Evolutionary conservation across 768 basidiomycete species (phyloP), one percentile per base, ranked within the genome.

Genomic region (Crepidotus variabilis): DNA sequence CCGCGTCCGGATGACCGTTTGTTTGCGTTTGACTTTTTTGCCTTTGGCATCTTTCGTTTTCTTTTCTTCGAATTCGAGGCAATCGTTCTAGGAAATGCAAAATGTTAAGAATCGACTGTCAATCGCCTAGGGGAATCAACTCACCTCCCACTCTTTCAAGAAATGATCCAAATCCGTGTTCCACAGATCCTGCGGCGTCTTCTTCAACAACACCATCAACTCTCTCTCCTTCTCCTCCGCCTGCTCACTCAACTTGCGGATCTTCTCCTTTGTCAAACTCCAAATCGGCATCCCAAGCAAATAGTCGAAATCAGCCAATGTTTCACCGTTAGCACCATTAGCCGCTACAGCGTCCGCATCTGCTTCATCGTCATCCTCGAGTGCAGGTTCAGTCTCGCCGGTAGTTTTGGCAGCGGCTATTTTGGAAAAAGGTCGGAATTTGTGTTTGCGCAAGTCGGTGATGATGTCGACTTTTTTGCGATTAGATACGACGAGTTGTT

Each of bases 211-310:
- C 2, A 66, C 74, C 21, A 94, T 75, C 22, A 98, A 77, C 68
- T 98, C 94, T 2, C 69, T 65, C 70, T 96, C 92, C 71, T 96
- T 96, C 58, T 85, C 85, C 36, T 79, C 81, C 0, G 90, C 87
- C 76, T 93, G 92, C 62, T 82, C 78, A 47, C 83, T 77, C 4
- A 99, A 79, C 73, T 83, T 94, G 58, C 88, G 90, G 63, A 97
- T 94, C 91, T 88, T 95, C 73, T 98, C 96, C 63, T 82, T 87
- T 0, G 96, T 99, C 77, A 99, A 75, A 73, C 88, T 96, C 79
- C 85, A 94, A 66, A 99, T 96, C 1, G 93, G 76, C 96, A 99
- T 98, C 14, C 92, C 86, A 57, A 99, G 75, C 51, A 99, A 72
- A 71, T 99, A 98, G 67, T 99, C 95, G 67, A 79, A 99, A 72